These are phyloP conservation scores for Alternaria sp. DNA, from an alignment of 2,329 filamentous ascomycete species.

Conservation along the genomic window DNA sequence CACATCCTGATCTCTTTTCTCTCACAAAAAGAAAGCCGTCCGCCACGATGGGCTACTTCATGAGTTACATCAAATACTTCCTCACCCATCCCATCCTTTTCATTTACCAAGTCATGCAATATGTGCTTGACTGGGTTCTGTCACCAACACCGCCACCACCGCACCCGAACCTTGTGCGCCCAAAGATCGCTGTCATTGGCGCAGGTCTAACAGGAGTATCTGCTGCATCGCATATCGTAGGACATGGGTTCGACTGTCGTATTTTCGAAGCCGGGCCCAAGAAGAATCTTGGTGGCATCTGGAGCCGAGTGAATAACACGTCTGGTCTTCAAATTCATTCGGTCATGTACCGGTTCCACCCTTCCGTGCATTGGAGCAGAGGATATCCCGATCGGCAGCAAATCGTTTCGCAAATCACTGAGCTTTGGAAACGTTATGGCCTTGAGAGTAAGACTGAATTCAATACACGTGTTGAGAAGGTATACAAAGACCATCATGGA, in stretches of 20 bases:
- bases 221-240: slow-evolving; percentile 81
- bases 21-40: neutral
- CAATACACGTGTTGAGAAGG: slow-evolving; percentile 71
- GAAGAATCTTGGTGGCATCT: slow-evolving; percentile 77
- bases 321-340: slow-evolving; percentile 85
- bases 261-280: slow-evolving; percentile 77
- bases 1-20: neutral
- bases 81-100: slow-evolving; percentile 62
- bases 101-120: slow-evolving; percentile 72
- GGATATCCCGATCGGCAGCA: slow-evolving; percentile 82
- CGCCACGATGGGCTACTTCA: slow-evolving; percentile 31
- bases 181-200: slow-evolving; percentile 62
- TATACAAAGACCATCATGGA: slow-evolving; percentile 72
- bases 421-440: slow-evolving; percentile 78
- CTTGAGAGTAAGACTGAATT: slow-evolving; percentile 76
- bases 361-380: slow-evolving; percentile 74
- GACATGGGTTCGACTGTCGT: slow-evolving; percentile 82
- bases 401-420: slow-evolving; percentile 74
- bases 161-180: slow-evolving; percentile 64
- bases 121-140: slow-evolving; percentile 69
- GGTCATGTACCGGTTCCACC: slow-evolving; percentile 88
- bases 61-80: slow-evolving; percentile 35
- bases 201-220: slow-evolving; percentile 75
- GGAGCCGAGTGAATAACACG: slow-evolving; percentile 83
- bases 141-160: slow-evolving; percentile 74